Evolutionary conservation across 805 yeast species (phyloP).

Genomic region (Zygosaccharomyces siamensis): DNA sequence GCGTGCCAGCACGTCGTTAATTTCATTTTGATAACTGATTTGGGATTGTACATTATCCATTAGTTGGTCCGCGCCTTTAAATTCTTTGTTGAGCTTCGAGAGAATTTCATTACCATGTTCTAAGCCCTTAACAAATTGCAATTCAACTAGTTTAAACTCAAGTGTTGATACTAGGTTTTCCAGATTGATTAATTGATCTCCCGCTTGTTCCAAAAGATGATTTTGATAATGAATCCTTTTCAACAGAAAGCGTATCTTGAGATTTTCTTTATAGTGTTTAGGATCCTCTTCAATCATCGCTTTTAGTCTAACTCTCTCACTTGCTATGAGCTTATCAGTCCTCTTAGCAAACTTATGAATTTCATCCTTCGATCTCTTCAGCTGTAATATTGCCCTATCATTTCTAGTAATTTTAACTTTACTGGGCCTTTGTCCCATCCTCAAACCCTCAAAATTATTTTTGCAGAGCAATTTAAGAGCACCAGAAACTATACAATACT

Average conservation of each 20-base stretch:
- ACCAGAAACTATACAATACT: not conserved
- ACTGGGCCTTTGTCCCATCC: conserved; percentile 39
- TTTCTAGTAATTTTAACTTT: conserved; percentile 69
- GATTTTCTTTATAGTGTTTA: conserved; percentile 52
- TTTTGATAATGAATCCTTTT: conserved; percentile 80
- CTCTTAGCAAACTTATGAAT: conserved; percentile 60
- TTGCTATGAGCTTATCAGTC: conserved; percentile 50
- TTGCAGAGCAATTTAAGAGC: not conserved
- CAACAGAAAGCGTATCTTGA: conserved; percentile 54
- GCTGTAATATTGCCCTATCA: conserved; percentile 79
- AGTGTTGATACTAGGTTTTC: conserved; percentile 75
- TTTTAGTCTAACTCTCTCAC: conserved; percentile 46
- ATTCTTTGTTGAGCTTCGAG: conserved; percentile 68
- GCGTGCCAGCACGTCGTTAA: conserved; percentile 47
- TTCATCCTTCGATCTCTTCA: conserved; percentile 85
- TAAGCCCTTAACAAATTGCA: conserved; percentile 75
- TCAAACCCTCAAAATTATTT: not conserved
- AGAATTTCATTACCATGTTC: conserved; percentile 76
- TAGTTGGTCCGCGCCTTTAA: conserved; percentile 73
- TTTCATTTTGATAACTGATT: conserved; percentile 68
- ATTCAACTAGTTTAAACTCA: conserved; percentile 85
- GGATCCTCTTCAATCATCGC: conserved; percentile 30
- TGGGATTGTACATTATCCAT: conserved; percentile 86
- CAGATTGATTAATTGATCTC: conserved; percentile 69
- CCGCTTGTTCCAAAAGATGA: conserved; percentile 61